Conservation (phyloP, 1,139 yeast species). For the Petasospora rhodanensis region DNA sequence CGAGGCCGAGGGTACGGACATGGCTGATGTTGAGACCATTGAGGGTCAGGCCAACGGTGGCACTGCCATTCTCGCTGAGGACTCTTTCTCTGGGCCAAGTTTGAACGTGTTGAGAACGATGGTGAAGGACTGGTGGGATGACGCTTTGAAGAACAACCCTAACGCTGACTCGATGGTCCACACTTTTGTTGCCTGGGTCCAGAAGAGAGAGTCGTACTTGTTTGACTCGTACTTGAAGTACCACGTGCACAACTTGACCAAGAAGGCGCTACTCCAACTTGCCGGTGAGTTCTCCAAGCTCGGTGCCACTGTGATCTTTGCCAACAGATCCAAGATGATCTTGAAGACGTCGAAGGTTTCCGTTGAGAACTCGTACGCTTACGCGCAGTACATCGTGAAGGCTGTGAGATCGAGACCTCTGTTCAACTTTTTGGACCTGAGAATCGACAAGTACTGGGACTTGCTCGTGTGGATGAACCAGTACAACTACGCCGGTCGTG, state of each 20-base stretch:
- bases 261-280: constrained; percentile 77
- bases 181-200: constrained; percentile 84
- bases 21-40: constrained; percentile 51
- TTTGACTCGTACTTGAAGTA: constrained; percentile 79
- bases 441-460: constrained; percentile 84
- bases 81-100: constrained; percentile 78
- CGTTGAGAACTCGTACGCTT: constrained; percentile 88
- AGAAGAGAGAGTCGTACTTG: constrained; percentile 63
- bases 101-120: constrained; percentile 63
- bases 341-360: constrained; percentile 71
- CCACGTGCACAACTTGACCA: constrained; percentile 83
- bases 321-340: constrained; percentile 71
- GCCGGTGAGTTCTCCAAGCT: constrained; percentile 74
- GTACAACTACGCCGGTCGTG: constrained; percentile 80
- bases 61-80: constrained; percentile 58
- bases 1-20: constrained; percentile 86
- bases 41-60: constrained; percentile 42
- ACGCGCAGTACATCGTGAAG: constrained; percentile 81
- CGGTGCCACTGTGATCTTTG: constrained; percentile 77
- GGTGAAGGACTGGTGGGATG: constrained; percentile 94
- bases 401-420: constrained; percentile 78
- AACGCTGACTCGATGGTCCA: constrained; percentile 87
- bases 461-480: constrained; percentile 92
- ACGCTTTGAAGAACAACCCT: constrained; percentile 61
- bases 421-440: constrained; percentile 76